phyloP scores from a whole-genome alignment of 768 basidiomycete species.

The Lactarius psammicola region DNA sequence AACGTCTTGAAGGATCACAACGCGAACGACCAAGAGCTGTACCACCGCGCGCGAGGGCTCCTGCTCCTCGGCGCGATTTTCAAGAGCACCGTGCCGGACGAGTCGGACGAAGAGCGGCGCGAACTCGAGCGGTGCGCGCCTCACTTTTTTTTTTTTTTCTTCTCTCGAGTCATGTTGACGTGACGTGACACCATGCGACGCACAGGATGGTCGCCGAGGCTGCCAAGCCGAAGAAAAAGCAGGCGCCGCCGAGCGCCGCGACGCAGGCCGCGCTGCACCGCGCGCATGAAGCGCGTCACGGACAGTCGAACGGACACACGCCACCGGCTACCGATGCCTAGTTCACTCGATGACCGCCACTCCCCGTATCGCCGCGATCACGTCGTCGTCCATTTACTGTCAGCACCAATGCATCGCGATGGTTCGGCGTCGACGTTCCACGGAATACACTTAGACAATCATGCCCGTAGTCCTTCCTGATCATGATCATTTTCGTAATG shows the following conservation, averaged over 20 bases:
- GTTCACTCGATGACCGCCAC: neutral
- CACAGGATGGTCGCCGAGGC: constrained; percentile 84
- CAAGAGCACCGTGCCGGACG: constrained; percentile 81
- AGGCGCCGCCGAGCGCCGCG: constrained; percentile 14
- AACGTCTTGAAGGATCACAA: constrained; percentile 80
- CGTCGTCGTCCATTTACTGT: too few species aligned
- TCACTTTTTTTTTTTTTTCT: neutral
- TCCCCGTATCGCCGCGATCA: neutral
- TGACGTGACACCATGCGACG: neutral
- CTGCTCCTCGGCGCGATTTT: constrained; percentile 87
- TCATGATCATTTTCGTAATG: too few species aligned
- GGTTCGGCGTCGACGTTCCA: too few species aligned
- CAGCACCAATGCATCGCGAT: too few species aligned
- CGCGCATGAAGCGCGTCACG: constrained; percentile 13
- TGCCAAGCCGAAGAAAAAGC: constrained; percentile 59
- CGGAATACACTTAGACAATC: too few species aligned
- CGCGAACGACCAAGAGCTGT: constrained; percentile 63
- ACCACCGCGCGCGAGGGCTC: constrained; percentile 87
- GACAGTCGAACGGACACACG: constrained; percentile 4
- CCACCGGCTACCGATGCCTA: neutral
- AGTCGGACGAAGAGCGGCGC: constrained; percentile 88
- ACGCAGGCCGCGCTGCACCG: constrained; percentile 14
- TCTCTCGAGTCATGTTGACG: neutral
- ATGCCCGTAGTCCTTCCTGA: neutral
- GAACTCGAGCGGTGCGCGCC: constrained; percentile 81